These are phyloP conservation scores for Corylus americana DNA, from an alignment of 306 rosid species.

Conservation along the genomic window DNA sequence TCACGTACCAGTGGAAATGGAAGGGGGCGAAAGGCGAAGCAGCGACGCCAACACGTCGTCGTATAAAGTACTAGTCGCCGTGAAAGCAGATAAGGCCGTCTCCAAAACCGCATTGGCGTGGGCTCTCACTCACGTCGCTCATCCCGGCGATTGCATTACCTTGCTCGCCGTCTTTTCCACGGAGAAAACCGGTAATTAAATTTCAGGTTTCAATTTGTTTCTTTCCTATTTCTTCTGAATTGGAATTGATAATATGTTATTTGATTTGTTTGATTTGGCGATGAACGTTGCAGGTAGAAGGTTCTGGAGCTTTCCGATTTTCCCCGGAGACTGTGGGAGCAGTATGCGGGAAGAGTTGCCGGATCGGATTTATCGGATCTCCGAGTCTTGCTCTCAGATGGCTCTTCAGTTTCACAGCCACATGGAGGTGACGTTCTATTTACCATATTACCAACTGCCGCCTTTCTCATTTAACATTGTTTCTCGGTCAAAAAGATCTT, in stretches of 20 bases:
- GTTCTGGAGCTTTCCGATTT: slow-evolving; percentile 72
- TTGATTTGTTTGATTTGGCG: neutral
- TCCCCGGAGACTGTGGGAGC: slow-evolving; percentile 60
- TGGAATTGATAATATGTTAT: no score
- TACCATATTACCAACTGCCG: slow-evolving; percentile 29
- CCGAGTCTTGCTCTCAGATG: slow-evolving; percentile 93
- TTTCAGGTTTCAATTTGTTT: neutral
- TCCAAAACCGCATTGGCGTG: slow-evolving; percentile 75
- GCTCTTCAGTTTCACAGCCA: slow-evolving; percentile 80
- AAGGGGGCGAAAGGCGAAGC: slow-evolving; percentile 44
- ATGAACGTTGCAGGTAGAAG: slow-evolving; percentile 50
- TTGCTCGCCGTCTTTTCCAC: slow-evolving; percentile 70
- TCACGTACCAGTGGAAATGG: slow-evolving; percentile 20
- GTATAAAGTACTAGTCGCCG: slow-evolving; percentile 79
- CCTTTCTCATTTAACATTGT: slow-evolving; percentile 7
- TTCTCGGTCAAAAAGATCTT: neutral
- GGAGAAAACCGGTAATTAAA: slow-evolving; percentile 51
- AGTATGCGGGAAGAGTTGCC: slow-evolving; percentile 53
- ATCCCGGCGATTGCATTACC: slow-evolving; percentile 70
- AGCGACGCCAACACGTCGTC: slow-evolving; percentile 29
- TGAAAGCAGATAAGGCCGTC: slow-evolving; percentile 76
- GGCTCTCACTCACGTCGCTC: slow-evolving; percentile 92
- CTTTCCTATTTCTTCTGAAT: neutral
- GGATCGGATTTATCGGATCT: slow-evolving; percentile 78
- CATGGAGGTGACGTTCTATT: slow-evolving; percentile 60